Base-by-base conservation (phyloP, 768 basidiomycete species). In the Kwoniella newhampshirensis region DNA sequence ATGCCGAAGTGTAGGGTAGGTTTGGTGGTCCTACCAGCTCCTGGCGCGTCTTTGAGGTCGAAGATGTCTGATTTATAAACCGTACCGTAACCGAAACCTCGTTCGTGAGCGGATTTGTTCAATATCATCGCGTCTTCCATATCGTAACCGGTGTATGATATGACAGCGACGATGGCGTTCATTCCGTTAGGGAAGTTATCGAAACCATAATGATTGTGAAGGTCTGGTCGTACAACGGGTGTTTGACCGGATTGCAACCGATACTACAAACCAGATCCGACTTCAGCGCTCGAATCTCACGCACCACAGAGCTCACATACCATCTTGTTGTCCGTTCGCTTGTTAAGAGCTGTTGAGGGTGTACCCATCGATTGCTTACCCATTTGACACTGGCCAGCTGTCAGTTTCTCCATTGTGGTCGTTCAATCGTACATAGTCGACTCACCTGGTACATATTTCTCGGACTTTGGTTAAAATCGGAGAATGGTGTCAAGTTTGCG, bases 111-210 rank as follows among this genome's bases (percentile, higher is more conserved):
- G 0, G 93, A 98, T 78, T 99, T 99, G 78, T 99, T 99, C 49
- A 99, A 80, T 66, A 99, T 99, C 96, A 99, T 99, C 64, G 96
- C 96, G 68, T 99, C 96, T 79, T 99, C 96, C 96, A 99, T 99
- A 76, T 99, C 96, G 77, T 99, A 99, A 3, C 96, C 96, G 3
- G 96, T 99, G 74, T 99, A 99, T 0, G 96, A 99, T 68, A 99
- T 98, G 71, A 99, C 96, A n/a, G 96, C 96, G 46, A 99, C 96
- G 58, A 99, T 81, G 18, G 96, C 96, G 76, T 99, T 99, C 42
- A 88, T 97, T 15, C 96, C 96, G 68, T 93, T 98, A 1, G 96
- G 96, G 82, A 92, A 99, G 28, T 89, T 85, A 77, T 99, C 96
- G 88, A 99, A 96, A 42, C 89, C 94, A 78, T 98, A 99, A 3